Base-by-base conservation (phyloP, 78 protist genomes). In the slime mould (Dictyostelium discoideum) region DNA sequence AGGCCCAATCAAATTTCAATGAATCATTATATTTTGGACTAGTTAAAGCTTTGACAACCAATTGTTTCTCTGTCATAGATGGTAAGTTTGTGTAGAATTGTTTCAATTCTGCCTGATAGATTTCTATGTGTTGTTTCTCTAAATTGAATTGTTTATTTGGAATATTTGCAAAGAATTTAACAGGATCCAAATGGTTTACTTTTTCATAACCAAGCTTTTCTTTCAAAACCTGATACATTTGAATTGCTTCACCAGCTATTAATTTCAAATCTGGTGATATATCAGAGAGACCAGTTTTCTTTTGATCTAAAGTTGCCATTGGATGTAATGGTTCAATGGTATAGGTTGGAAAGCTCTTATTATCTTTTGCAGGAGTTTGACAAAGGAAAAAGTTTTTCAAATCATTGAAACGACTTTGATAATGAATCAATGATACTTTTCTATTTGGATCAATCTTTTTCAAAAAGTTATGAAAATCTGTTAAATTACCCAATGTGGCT, bases 401-500 rank as follows among this genome's bases (percentile, higher is more conserved):
- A 80, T 96, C 96, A 74, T 94, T 96, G 65, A 57, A 96, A 78
- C 98, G 83, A 84, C 86, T 32, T 32, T 77, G 5, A 54, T 86
- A 81, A 18, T 87, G 44, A 78, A 96, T 85, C 18, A 76, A 22
- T 16, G 20, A 9, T 29, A 96, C 83, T 1, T 40, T 63, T 67
- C 92, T 54, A 1, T 85, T 63, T n/a, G 89, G 87, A 42, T 92
- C 84, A 29, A 76, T 60, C 10, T 84, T 29, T 26, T 65, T n/a
- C 29, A 76, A 32, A 98, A 98, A 98, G 6, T 48, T 7, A 44
- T 73, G 65, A 57, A 98, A 84, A 24, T 85, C 81, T 13, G 86
- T 92, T 26, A 96, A 39, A 83, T 98, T 96, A 5, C 99, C 98
- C 13, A 98, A 4, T 7, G 99, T 98, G 2, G 99, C 99, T 6